phyloP scores from a whole-genome alignment of 805 yeast genomes.

The Kregervanrija pseudodelftensis region DNA sequence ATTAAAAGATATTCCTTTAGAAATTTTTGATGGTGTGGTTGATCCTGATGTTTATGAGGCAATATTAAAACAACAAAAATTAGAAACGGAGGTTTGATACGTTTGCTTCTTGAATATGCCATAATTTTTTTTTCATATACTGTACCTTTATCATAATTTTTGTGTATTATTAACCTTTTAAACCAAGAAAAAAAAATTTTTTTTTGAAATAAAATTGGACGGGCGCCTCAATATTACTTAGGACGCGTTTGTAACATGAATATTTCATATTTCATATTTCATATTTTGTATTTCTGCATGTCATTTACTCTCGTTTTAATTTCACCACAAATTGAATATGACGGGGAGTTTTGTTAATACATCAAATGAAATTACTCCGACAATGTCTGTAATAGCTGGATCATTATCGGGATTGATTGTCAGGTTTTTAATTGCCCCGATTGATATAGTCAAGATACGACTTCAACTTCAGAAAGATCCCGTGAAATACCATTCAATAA shows the following conservation, averaged over 20 bases:
- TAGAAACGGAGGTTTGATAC: slow-evolving; percentile 30
- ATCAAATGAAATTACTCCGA: slow-evolving; percentile 1
- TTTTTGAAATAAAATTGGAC: too few species aligned
- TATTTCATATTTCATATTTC: too few species aligned
- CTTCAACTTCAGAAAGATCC: slow-evolving; percentile 48
- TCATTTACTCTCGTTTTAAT: too few species aligned
- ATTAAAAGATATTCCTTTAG: slow-evolving; percentile 48
- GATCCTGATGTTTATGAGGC: slow-evolving; percentile 54
- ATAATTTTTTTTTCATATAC: slow-evolving; percentile 4
- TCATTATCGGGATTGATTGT: slow-evolving; percentile 60
- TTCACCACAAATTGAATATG: background rate
- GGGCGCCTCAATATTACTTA: too few species aligned
- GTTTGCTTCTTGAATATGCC: too few species aligned
- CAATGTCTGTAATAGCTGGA: slow-evolving; percentile 58
- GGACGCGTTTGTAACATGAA: too few species aligned
- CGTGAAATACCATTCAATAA: slow-evolving; percentile 29
- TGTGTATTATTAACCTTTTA: too few species aligned
- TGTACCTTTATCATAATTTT: too few species aligned
- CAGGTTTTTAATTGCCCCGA: slow-evolving; percentile 54
- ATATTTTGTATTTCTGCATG: too few species aligned
- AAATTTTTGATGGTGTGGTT: slow-evolving; percentile 50
- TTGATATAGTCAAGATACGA: slow-evolving; percentile 73
- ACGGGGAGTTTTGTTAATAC: background rate
- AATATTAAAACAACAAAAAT: slow-evolving; percentile 51
- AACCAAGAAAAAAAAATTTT: too few species aligned